Evolutionary conservation across 177 flowering plant genomes (phyloP).

Genomic region (Vitis hybrid): DNA sequence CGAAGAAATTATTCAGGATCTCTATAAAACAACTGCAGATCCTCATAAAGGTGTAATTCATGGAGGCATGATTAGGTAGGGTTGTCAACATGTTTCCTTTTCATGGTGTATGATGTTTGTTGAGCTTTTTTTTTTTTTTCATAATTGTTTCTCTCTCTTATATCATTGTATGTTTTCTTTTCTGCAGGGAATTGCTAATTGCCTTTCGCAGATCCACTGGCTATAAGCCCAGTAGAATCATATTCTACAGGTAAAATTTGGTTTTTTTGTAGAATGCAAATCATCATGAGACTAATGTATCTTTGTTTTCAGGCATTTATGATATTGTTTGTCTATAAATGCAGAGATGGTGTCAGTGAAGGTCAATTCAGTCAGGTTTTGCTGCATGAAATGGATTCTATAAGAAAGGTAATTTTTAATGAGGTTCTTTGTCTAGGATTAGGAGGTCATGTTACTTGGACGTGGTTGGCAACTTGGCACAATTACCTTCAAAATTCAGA

Average conservation of each 20-base stretch:
- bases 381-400: constrained; percentile 69
- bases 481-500: background rate
- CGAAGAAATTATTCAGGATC: constrained; percentile 69
- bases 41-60: constrained; percentile 38
- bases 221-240: constrained; percentile 64
- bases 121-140: background rate
- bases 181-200: constrained; percentile 59
- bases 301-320: background rate
- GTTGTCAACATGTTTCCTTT: background rate
- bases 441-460: background rate
- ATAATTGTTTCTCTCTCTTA: background rate
- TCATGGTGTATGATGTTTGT: background rate
- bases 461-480: background rate
- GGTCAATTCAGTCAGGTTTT: constrained; percentile 84
- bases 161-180: background rate
- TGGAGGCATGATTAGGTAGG: constrained; percentile 76
- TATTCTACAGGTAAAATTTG: constrained; percentile 70
- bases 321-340: background rate
- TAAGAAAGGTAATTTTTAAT: constrained; percentile 50
- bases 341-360: constrained; percentile 96
- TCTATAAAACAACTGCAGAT: constrained; percentile 42
- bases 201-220: constrained; percentile 51
- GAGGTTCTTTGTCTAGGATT: background rate
- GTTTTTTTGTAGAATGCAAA: background rate
- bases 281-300: background rate